Base-by-base conservation (phyloP, 2,329 filamentous ascomycete species). In the Clonostachys byssicola region DNA sequence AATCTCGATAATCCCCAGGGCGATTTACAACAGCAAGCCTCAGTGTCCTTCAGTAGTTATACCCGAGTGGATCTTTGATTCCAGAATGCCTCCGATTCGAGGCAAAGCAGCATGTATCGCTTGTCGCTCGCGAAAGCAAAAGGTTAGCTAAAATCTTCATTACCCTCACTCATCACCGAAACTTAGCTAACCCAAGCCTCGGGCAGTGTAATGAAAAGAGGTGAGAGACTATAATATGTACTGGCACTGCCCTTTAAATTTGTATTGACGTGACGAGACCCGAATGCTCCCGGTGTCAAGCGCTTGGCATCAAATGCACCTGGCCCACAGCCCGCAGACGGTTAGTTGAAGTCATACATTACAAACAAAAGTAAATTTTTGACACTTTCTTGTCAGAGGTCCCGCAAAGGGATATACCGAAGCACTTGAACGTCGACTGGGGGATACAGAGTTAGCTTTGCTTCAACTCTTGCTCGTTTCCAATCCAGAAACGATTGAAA, bases 361-460 rank as follows among this genome's bases (percentile, higher is more conserved):
- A 14, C 5, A n/a, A 5, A 6, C 12, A 16, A 10, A 12, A 20
- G 10, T 43, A 30, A 43, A 34, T 40, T 20, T 17, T 40, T 12
- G 30, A 40, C 44, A 30, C 23, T 30, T 35, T 40, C n/a, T 23
- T 42, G 16, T 20, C 36, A 73, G 71, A 44, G 71, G 71, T 2
- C 71, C 71, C 7, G 64, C 69, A n/a, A 74, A 73, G 50, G 71
- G 71, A 8, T 72, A 73, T 45, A 62, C 68, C 16, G 70, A 73
- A 54, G 64, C 66, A 14, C 52, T 74, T 16, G 70, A 73, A 42
- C 59, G 67, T 20, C 61, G 70, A 36, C 60, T 74, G 1, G 60
- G 64, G 41, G 63, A 70, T 42, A 71, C 70, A 1, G 71, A 74
- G 49, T 59, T 52, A 2, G 58, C 66, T 13, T 56, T 74, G 12